Conservation (phyloP, 2,329 filamentous ascomycete genomes). For the Cladorrhinum sp. region DNA sequence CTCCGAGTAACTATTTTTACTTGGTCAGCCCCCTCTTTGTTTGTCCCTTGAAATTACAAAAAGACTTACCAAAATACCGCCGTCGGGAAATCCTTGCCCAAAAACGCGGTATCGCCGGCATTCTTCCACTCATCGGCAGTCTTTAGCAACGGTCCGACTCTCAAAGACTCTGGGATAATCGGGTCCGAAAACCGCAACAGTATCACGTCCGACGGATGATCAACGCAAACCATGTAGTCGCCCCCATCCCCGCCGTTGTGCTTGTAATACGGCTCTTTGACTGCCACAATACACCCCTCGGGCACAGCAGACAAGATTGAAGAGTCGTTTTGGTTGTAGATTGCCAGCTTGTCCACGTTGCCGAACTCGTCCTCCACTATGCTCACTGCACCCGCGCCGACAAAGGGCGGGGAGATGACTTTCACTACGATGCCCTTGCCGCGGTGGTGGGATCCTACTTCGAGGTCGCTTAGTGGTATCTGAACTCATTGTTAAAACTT, state of each 20-base stretch:
- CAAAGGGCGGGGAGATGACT: conserved; percentile 31
- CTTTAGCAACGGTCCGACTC: conserved; percentile 23
- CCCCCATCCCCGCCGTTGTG: conserved; percentile 26
- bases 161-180: conserved; percentile 31
- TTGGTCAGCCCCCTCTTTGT: neutral
- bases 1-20: conserved; percentile 32
- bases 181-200: conserved; percentile 32
- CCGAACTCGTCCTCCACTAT: conserved; percentile 37
- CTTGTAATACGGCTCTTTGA: conserved; percentile 40
- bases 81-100: conserved; percentile 33
- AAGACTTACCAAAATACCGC: conserved; percentile 33
- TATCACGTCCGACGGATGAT: conserved; percentile 36
- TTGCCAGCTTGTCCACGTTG: conserved; percentile 36
- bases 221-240: conserved; percentile 36
- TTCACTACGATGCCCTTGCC: conserved; percentile 33
- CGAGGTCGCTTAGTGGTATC: conserved; percentile 33
- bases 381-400: conserved; percentile 35
- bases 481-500: neutral
- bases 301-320: conserved; percentile 35
- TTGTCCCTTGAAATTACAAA: neutral
- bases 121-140: conserved; percentile 25
- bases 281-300: conserved; percentile 32
- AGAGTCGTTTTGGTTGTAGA: conserved; percentile 38
- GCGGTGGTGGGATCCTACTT: conserved; percentile 35
- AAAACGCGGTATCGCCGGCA: conserved; percentile 29